Base-by-base conservation (phyloP, 129 eudicot genomes). In the Silybum marianum region DNA sequence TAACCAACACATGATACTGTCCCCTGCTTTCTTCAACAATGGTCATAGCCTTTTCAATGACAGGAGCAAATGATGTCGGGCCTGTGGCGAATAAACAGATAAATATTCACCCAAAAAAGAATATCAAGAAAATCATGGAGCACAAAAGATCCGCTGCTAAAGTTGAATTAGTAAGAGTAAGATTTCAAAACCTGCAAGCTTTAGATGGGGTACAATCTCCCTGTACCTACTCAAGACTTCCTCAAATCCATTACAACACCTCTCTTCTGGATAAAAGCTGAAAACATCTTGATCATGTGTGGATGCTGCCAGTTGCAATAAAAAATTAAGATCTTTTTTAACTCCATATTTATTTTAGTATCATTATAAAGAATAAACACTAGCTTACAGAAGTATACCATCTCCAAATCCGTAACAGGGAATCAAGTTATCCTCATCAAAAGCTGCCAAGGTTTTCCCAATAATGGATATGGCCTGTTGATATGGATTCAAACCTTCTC, bases 361-460 rank as follows among this genome's bases (percentile, higher is more conserved):
- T 39, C 44, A 14, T 26, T 65, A 28, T 54, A 32, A 11, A 67
- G n/a, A 67, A 24, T 68, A 38, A 30, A 75, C 24, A 72, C n/a
- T 83, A 66, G 77, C 62, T 60, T 42, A 3, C 25, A 79, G 58
- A 82, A 66, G 62, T n/a, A 21, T 96, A 96, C 99, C 99, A 84
- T 96, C 99, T 78, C 99, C 99, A 80, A 96, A 96, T 70, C 99
- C 99, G 74, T 72, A 96, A 82, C 99, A 96, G 16, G 98, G 98
- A 76, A 96, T 96, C 87, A 96, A 80, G 78, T 96, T 96, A 85
- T 96, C 99, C 63, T 96, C 99, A 67, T 96, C 99, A 81, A 96
- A 96, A 67, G 93, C 92, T 25, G 95, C 91, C 76, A 96, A 85
- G 46, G 99, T 96, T 87, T 89, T 93, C 82, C 99, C 99, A 63